Base-by-base conservation (phyloP, 768 basidiomycete species). In the Leucocoprinus leucothites region DNA sequence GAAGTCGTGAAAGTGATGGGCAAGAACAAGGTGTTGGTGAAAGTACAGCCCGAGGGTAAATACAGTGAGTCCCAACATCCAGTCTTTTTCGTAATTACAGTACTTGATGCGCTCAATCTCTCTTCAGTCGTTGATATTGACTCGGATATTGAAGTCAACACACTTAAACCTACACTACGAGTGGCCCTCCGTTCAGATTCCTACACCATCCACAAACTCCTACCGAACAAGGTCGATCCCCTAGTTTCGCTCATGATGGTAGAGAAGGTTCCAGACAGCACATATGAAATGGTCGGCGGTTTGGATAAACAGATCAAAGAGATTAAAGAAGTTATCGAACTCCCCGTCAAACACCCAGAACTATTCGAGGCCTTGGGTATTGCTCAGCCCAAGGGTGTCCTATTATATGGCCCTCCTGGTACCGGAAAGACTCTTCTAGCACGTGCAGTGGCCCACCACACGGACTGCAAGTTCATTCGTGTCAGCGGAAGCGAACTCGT, bases 181-280 rank as follows among this genome's bases (percentile, higher is more conserved):
- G 89, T 99, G 52, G 94, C 96, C 16, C 88, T 99, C 56, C 91
- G 95, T 47, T 95, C 94, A 56, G 96, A 98, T 69, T 92, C 86
- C 2, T 98, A 98, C 72, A 91, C 91, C 44, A 89, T 98, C 59
- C 96, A 98, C 81, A 94, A 92, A 71, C 91, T 98, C 63, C 77
- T 98, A 0, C 94, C 94, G 0, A 97, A 94, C 78, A 98, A 99
- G 74, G 90, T 98, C 64, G 97, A 98, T 71, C 96, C 97, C 3
- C 86, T 98, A 38, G 95, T 98, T 26, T 97, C 94, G 18, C 84
- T 98, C 59, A 98, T 98, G 97, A 98, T 98, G 95, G 96, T 98
- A 9, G 96, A 99, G 74, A 99, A 99, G 70, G 96, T 98, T 0
- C 96, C 96, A 0, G 96, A 98, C 71, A 94, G 91, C 71, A 98